Base-by-base conservation (phyloP, 495 filamentous ascomycete species). In the Trichoderma asperelloides region DNA sequence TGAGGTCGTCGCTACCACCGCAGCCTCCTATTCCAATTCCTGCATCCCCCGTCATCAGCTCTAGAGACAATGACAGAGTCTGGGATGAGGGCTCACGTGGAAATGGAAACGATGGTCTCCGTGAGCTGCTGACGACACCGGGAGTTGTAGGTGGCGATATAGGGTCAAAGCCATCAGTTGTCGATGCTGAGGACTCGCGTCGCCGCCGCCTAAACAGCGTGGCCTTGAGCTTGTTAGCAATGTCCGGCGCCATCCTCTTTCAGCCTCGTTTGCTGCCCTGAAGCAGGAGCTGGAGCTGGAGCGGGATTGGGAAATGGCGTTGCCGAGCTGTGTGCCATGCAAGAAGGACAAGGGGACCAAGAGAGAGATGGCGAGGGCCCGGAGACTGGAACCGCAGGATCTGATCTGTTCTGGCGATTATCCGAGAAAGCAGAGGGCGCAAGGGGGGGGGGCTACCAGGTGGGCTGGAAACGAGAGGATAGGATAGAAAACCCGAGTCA, bases 161-260 rank as follows among this genome's bases (percentile, higher is more conserved):
- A 1, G 55, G 13, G 3, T 60, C 55, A 27, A 18, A 2, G 8
- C 9, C 55, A 13, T 60, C 55, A 30, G 11, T 18, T 30, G 23
- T 60, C 23, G 55, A 51, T 18, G 9, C 55, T 25, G 21, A 28
- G 27, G 55, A 60, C 55, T 30, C 2, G 11, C 55, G 55, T 25
- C 55, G 25, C 27, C 55, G 55, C 55, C 55, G 55, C 55, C 55
- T 28, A 30, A 60, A 60, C 55, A 60, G 55, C 55, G 55, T 60
- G 1, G 0, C 11, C 8, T 60, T 60, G 55, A 60, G 55, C 55
- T 60, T 60, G 55, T 30, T 60, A 30, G 55, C 55, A n/a, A 60
- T 60, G n/a, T 60, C 55, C 21, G 55, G 55, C 55, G 23, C 55
- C 55, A 60, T 60, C 55, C 55, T 60, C 55, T 25, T 60, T 60